Conservation (phyloP, 768 basidiomycete genomes). For the Lepiota brunneoincarnata region DNA sequence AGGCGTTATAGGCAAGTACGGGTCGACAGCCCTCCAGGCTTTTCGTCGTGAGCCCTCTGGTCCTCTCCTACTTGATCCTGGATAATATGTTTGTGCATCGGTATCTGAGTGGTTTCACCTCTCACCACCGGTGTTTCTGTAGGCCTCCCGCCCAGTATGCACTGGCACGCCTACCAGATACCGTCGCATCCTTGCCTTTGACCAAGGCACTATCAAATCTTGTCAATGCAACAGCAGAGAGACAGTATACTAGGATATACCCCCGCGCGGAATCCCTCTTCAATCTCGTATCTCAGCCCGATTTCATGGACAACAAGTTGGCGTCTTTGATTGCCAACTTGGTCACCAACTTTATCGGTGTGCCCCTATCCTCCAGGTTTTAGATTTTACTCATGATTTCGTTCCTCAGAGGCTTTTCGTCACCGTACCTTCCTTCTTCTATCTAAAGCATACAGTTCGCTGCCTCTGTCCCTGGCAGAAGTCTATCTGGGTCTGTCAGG, state of each 20-base stretch:
- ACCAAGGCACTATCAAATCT: slow-evolving; percentile 45
- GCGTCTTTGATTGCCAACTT: slow-evolving; percentile 42
- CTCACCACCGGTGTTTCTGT: neutral
- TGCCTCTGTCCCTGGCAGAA: slow-evolving; percentile 53
- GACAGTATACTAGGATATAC: slow-evolving; percentile 58
- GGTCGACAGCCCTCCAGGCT: slow-evolving; percentile 41
- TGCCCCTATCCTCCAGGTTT: slow-evolving; percentile 17
- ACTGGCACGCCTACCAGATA: slow-evolving; percentile 52
- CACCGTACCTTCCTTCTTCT: slow-evolving; percentile 52
- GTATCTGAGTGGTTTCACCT: slow-evolving; percentile 10
- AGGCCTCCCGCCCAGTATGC: slow-evolving; percentile 63
- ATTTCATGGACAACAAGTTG: slow-evolving; percentile 45
- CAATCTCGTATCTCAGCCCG: slow-evolving; percentile 37
- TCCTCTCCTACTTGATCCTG: slow-evolving; percentile 61
- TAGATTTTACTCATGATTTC: slow-evolving; percentile 4
- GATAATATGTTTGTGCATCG: slow-evolving; percentile 53
- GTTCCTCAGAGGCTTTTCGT: slow-evolving; percentile 53
- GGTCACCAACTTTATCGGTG: slow-evolving; percentile 51
- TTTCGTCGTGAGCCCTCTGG: slow-evolving; percentile 55
- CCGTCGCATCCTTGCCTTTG: slow-evolving; percentile 40
- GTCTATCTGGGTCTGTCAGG: slow-evolving; percentile 51
- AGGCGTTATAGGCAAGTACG: slow-evolving; percentile 25
- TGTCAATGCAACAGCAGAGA: slow-evolving; percentile 47
- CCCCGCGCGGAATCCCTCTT: slow-evolving; percentile 40
- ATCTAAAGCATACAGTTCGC: slow-evolving; percentile 62